Conservation (phyloP, 495 filamentous ascomycete genomes). For the Penicillium cosmopolitanum region DNA sequence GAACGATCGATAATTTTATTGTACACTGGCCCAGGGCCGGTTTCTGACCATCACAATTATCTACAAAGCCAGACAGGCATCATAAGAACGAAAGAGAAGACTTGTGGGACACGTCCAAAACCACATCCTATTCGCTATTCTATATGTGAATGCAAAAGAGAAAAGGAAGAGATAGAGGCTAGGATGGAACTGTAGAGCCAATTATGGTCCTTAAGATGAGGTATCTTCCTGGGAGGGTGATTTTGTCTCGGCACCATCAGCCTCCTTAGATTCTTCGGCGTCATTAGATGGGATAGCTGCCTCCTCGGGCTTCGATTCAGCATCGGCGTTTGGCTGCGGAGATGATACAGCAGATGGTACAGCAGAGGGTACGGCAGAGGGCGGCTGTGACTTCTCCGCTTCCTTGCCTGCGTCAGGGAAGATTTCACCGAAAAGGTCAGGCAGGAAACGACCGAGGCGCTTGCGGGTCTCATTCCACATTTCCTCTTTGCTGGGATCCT, state of each 20-base stretch:
- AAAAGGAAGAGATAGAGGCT: conserved; percentile 8
- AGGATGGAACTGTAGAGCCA: background rate
- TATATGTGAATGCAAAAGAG: conserved; percentile 25
- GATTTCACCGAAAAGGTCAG: conserved; percentile 63
- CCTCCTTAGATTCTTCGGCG: conserved; percentile 3
- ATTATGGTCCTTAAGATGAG: conserved; percentile 8
- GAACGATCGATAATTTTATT: background rate
- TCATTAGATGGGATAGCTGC: conserved; percentile 6
- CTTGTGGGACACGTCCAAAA: background rate
- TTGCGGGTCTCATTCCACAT: conserved; percentile 77
- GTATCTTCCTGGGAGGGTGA: conserved; percentile 12
- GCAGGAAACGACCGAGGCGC: conserved; percentile 86
- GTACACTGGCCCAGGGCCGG: background rate
- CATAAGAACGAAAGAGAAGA: background rate
- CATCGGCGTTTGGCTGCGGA: conserved; percentile 20
- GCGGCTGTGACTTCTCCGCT: conserved; percentile 26
- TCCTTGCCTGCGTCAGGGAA: conserved; percentile 45
- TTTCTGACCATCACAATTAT: conserved; percentile 4
- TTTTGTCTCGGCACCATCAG: conserved; percentile 4
- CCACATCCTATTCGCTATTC: conserved; percentile 15
- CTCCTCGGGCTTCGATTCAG: conserved; percentile 20
- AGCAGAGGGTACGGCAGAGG: conserved; percentile 24
- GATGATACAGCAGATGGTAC: conserved; percentile 24
- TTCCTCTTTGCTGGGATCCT: conserved; percentile 48
- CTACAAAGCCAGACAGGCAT: conserved; percentile 19